phyloP scores from a whole-genome alignment of 2,329 filamentous ascomycete species.

The Fusarium sp. region DNA sequence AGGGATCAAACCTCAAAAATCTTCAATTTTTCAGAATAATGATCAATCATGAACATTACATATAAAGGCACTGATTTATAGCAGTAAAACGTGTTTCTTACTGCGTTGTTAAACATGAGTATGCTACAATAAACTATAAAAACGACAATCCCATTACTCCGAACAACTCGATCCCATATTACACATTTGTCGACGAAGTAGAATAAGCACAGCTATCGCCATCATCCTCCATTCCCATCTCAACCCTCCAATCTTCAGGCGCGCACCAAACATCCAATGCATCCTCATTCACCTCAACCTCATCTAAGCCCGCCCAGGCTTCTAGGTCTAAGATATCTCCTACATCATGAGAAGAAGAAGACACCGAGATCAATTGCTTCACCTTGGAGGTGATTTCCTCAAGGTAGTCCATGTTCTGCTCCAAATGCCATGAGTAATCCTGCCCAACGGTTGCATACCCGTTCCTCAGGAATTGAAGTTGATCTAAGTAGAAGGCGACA shows the following conservation, averaged over 20 bases:
- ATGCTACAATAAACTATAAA: not conserved
- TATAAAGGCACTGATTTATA: too few species aligned
- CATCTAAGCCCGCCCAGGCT: not conserved
- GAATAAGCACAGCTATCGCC: slow-evolving; percentile 6
- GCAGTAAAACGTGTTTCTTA: not conserved
- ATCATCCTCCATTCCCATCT: slow-evolving; percentile 6
- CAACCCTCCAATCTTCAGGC: slow-evolving; percentile 2
- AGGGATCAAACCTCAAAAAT: too few species aligned
- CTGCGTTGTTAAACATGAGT: not conserved
- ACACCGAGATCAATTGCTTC: not conserved
- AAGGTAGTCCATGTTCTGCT: slow-evolving; percentile 2
- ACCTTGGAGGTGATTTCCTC: slow-evolving; percentile 4
- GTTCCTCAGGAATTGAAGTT: not conserved
- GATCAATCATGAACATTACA: too few species aligned
- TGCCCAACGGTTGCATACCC: not conserved
- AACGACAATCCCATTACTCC: not conserved
- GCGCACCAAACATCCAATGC: not conserved
- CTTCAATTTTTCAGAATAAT: too few species aligned
- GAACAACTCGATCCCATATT: not conserved
- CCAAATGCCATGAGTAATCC: not conserved
- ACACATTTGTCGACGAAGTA: not conserved
- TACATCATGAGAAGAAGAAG: not conserved
- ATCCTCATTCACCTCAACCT: not conserved
- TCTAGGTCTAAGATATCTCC: not conserved
- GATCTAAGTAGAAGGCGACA: not conserved